Conservation (phyloP, 768 basidiomycete genomes). For the Mycena olivaceomarginata region DNA sequence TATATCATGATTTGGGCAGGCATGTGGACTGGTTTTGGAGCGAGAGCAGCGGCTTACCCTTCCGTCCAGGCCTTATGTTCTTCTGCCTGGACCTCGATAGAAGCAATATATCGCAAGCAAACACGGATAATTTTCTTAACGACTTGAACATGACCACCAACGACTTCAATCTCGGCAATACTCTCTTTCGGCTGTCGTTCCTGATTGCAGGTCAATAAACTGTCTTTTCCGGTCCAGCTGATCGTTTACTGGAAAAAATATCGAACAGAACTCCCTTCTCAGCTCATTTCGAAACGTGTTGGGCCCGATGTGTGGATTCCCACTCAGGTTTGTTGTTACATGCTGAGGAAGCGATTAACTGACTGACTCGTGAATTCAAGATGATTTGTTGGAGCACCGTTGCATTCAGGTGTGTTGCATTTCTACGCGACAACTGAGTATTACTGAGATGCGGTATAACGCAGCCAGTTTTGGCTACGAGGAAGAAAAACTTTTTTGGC, state of each 20-base stretch:
- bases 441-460: no score
- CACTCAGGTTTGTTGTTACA: conserved; percentile 62
- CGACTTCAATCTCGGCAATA: conserved; percentile 80
- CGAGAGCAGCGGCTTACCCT: not conserved
- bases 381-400: conserved; percentile 76
- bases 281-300: conserved; percentile 79
- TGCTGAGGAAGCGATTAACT: not conserved
- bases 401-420: conserved; percentile 64
- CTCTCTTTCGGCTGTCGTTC: conserved; percentile 71
- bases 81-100: conserved; percentile 76
- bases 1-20: conserved; percentile 77
- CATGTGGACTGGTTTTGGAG: conserved; percentile 9
- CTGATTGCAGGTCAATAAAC: conserved; percentile 60
- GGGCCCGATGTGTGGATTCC: conserved; percentile 84
- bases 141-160: conserved; percentile 78
- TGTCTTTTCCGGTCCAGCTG: conserved; percentile 1
- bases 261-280: conserved; percentile 76
- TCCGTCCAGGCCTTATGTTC: conserved; percentile 69
- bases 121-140: conserved; percentile 80
- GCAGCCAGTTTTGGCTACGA: no score
- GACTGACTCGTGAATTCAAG: conserved; percentile 47
- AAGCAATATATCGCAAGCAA: conserved; percentile 78
- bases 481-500: no score
- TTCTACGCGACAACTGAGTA: conserved; percentile 58
- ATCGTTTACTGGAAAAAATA: not conserved